Evolutionary conservation across 139 green algal species (phyloP), one percentile per base, ranked within the genome.

Genomic region (Chlorella sp.): DNA sequence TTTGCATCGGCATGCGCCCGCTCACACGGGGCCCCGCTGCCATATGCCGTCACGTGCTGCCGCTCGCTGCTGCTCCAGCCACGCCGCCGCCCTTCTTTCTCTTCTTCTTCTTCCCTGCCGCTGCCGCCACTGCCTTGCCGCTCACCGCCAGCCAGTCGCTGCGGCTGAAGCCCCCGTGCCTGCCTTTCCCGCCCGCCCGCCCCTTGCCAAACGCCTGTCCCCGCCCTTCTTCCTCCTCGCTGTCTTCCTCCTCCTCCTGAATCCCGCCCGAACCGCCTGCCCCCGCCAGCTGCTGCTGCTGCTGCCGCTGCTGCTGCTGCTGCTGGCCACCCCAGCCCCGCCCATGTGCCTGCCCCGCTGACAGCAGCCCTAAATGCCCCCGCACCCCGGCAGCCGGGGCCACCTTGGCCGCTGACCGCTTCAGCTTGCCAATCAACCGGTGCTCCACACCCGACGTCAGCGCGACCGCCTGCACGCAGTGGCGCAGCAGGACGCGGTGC

Each of bases 381-480:
- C 75, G 75, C 75, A 81, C 71, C 39, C 84, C 57, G 40, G 48
- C 81, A 22, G 48, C 87, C 34, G 40, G 53, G 22, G 42, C 48
- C 61, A 26, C 34, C 40, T 21, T 21, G 69, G 80, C 85, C 2
- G 34, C 32, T 9, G 86, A 71, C 28, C 80, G 79, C 64, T 86
- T 86, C 30, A 90, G 66, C 64, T 90, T 90, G 86, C 64, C 53
- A 15, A 40, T 18, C 0, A 90, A 73, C 24, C 80, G 71, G 14
- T 90, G 81, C 87, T 90, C 81, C 42, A 90, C 87, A 3, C 87
- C 87, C 21, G 76, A 26, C 22, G 57, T 86, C 39, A 90, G n/a
- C 5, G 32, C 81, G 32, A 90, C 48, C 4, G 87, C 69, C 85
- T 89, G 71, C 53, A 60, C 15, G 19, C 40, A 37, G 78, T 4